Evolutionary conservation across 108 stramenopile genomes (phyloP), one percentile per base, ranked within the genome.

Genomic region (Fragilaria radians): DNA sequence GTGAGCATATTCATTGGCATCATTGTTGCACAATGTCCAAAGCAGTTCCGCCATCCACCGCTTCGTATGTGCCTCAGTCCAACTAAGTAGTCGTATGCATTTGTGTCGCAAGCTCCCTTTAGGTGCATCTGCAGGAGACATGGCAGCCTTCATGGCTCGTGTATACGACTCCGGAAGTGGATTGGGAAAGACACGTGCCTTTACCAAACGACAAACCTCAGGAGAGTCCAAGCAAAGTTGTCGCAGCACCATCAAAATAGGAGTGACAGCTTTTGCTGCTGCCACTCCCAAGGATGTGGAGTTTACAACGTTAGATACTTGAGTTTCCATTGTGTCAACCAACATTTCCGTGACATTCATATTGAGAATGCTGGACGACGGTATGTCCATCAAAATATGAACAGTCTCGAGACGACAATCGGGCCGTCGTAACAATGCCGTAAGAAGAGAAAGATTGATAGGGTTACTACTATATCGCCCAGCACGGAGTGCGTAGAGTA

Each of bases 91-190:
- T 5, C 70, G 72, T 36, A 90, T 74, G 23, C 89, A 59, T 55
- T 80, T 83, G 59, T 74, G 67, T 52, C 87, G 79, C 0, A 90
- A 51, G 4, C 83, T 83, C 5, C 85, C 87, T 25, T 61, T 63
- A 1, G 93, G 88, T 30, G 86, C 89, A 70, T 94, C 86, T 59
- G 88, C 42, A 30, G 89, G 88, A 21, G 70, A 64, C 93, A 94
- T 94, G 50, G 36, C 36, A 7, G 36, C 36, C 36, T 7, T 11
- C n/a, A n/a, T n/a, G n/a, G n/a, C n/a, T n/a, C n/a, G n/a, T n/a
- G n/a, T n/a, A n/a, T n/a, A n/a, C 7, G 36, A 42, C 36, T 7
- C 7, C 11, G 7, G 11, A 14, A 42, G 7, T 7, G 36, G 36
- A 42, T 42, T 42, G 11, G 90, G 90, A 54, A 91, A 91, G 18